Percentiles rank a stretch among this genome's conserved stretches.
Conservation (phyloP, 2,329 filamentous ascomycete species). For the Pseudogymnoascus sp. region DNA sequence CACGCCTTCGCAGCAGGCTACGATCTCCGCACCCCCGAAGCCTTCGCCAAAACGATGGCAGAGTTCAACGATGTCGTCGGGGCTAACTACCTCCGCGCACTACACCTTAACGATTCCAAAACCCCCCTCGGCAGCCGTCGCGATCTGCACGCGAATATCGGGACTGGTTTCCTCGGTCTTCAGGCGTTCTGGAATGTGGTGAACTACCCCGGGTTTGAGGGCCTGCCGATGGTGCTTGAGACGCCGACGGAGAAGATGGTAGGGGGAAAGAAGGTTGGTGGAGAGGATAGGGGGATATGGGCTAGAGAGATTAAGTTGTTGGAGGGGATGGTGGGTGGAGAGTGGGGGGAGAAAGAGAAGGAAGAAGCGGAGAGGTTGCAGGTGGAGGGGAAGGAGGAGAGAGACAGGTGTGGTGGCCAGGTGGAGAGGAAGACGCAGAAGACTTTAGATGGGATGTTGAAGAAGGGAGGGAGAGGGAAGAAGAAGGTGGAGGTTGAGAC, state of each 20-base stretch:
- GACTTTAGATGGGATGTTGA: constrained; percentile 33
- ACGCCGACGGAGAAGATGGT: constrained; percentile 78
- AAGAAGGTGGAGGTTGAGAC: constrained; percentile 28
- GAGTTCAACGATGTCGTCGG: constrained; percentile 76
- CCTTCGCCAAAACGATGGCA: constrained; percentile 65
- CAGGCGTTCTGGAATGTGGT: constrained; percentile 86
- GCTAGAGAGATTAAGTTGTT: constrained; percentile 91
- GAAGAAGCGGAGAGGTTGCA: constrained; percentile 58
- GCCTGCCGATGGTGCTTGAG: constrained; percentile 86
- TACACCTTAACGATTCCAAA: constrained; percentile 95
- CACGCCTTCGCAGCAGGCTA: constrained; percentile 94
- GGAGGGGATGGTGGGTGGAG: constrained; percentile 79
- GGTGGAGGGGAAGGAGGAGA: constrained; percentile 60
- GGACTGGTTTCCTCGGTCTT: constrained; percentile 85
- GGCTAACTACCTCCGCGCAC: constrained; percentile 67
- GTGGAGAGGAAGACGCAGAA: constrained; percentile 63
- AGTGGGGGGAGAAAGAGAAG: constrained; percentile 66
- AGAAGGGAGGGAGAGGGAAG: constrained; percentile 32
- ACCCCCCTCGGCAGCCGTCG: constrained; percentile 74
- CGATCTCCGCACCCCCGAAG: constrained; percentile 68
- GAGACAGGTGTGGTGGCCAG: constrained; percentile 69
- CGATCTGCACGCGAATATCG: constrained; percentile 93
- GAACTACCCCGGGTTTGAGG: constrained; percentile 69
- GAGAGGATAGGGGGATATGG: constrained; percentile 77
- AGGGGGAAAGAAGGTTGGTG: constrained; percentile 51